Evolutionary conservation across 495 filamentous ascomycete species (phyloP).

Genomic region (Cairneyella variabilis): DNA sequence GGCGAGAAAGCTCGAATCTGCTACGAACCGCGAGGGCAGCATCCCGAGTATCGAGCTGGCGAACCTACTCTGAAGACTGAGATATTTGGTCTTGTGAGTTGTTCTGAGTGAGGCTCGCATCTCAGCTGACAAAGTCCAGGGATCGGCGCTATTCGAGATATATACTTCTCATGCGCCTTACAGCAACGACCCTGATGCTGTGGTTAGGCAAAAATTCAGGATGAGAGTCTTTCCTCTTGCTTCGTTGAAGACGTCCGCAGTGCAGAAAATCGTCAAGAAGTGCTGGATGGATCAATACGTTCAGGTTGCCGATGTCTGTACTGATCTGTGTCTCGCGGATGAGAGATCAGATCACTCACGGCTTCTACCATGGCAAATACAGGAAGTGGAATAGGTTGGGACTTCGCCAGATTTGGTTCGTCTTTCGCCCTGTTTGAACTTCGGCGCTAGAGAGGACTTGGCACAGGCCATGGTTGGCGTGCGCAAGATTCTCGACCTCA

Average conservation of each 20-base stretch:
- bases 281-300: neutral
- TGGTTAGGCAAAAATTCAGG: neutral
- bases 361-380: neutral
- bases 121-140: neutral
- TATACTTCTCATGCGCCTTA: neutral
- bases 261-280: neutral
- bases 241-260: neutral
- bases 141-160: neutral
- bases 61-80: neutral
- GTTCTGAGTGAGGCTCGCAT: too few relatives aligned
- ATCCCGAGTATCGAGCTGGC: neutral
- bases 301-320: neutral
- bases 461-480: too few relatives aligned
- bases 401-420: too few relatives aligned
- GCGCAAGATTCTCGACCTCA: too few relatives aligned
- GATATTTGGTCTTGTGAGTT: slow-evolving; percentile 2
- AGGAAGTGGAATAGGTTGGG: neutral
- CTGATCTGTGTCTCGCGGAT: neutral
- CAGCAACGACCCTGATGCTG: neutral
- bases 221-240: neutral
- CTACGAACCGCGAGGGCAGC: slow-evolving; percentile 1
- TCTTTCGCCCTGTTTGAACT: too few relatives aligned
- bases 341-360: neutral
- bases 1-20: neutral
- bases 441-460: too few relatives aligned